Conservation (phyloP, 768 basidiomycete genomes). For the Pleurotus tuoliensis region DNA sequence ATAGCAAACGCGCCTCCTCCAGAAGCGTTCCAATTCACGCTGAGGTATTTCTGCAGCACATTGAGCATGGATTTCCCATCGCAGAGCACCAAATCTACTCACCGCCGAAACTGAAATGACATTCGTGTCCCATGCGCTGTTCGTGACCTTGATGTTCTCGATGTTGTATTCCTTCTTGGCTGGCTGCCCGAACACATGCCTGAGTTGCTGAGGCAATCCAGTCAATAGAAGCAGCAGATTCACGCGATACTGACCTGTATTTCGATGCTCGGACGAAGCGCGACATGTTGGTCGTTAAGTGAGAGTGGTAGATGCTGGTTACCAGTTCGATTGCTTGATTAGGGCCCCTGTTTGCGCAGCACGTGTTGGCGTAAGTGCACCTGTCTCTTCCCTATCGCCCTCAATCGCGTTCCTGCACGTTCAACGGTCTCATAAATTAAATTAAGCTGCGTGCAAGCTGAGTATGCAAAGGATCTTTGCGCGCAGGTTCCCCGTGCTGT, state of each 20-base stretch:
- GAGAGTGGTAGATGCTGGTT: too few species aligned
- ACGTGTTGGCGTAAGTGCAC: background rate
- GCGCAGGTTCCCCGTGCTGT: too few species aligned
- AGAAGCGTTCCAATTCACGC: constrained; percentile 91
- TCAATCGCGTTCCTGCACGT: too few species aligned
- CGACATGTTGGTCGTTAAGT: constrained; percentile 49
- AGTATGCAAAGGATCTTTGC: too few species aligned
- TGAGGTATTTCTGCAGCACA: constrained; percentile 66
- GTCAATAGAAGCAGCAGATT: constrained; percentile 2
- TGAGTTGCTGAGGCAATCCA: constrained; percentile 24
- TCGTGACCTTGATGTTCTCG: constrained; percentile 84
- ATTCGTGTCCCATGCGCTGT: constrained; percentile 96
- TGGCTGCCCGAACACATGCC: constrained; percentile 89
- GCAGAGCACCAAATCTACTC: constrained; percentile 23
- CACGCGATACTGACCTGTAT: constrained; percentile 57
- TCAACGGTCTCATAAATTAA: too few species aligned
- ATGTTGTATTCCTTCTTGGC: constrained; percentile 79
- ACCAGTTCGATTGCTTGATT: too few species aligned
- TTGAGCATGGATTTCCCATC: background rate
- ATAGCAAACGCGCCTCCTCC: constrained; percentile 96
- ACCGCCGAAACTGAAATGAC: constrained; percentile 82
- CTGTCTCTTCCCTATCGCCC: too few species aligned
- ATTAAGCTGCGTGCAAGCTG: too few species aligned
- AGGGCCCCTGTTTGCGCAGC: background rate
- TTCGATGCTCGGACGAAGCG: constrained; percentile 85